Evolutionary conservation across 1,284 basidiomycete species (phyloP), one percentile per base, ranked within the genome.

Genomic region (Abortiporus biennis): DNA sequence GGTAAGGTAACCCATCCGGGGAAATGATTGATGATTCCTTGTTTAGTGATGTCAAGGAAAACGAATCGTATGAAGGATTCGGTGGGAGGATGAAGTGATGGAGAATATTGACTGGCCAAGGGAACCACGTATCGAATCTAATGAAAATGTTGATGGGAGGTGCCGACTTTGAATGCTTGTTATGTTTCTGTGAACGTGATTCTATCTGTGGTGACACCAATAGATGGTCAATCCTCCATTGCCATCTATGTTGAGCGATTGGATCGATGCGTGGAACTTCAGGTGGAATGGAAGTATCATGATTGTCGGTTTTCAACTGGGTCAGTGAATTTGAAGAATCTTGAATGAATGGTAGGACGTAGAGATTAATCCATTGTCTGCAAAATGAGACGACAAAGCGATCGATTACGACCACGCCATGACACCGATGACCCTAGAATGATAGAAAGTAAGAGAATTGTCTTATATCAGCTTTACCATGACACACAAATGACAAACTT

Each of bases 41-140:
- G n/a, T n/a, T n/a, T 15, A 17, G 42, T 22, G 44, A 21, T 4
- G 44, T 34, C 19, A 38, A 36, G 31, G 47, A 43, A 45, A 48
- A 53, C 21, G 40, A 48, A 29, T 47, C 52, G 52, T 68, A 77
- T 13, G 52, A 36, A 1, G 60, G 51, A 50, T 78, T 74, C 0
- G 72, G 66, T 1, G 55, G 54, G 6, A 85, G 63, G 24, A 69
- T 54, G 55, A 72, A 81, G 55, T 80, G 76, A 48, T 83, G 78
- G 11, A 85, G 63, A 30, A 78, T 59, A 56, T 85, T 84, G 45
- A 78, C 71, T 0, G 80, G 78, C 81, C 80, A 84, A 3, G 79
- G 80, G 47, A 72, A 77, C 43, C 63, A 66, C 53, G 73, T 78
- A 11, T 71, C 71, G 52, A 77, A 83, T 11, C 82, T 76, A 19